These are phyloP conservation scores for Mollisia scopiformis DNA, from an alignment of 2,329 filamentous ascomycete genomes.

Conservation along the genomic window DNA sequence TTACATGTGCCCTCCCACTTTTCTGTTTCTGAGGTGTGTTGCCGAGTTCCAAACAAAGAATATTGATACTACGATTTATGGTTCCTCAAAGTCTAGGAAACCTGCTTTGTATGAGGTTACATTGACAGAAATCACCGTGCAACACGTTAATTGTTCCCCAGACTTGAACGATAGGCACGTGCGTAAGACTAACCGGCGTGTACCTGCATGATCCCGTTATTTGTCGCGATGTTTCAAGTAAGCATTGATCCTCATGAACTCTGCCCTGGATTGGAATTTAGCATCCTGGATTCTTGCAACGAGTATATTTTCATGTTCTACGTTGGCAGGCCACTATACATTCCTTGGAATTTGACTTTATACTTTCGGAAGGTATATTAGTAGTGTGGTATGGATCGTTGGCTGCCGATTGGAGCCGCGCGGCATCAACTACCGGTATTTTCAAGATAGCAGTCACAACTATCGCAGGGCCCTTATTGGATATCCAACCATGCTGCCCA, in stretches of 20 bases:
- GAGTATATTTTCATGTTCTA: neutral
- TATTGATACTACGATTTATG: neutral
- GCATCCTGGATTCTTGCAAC: neutral
- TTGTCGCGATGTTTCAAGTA: neutral
- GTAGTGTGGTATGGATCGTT: too few species aligned
- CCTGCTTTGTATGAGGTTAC: neutral
- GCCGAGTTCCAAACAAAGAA: neutral
- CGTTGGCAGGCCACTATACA: neutral
- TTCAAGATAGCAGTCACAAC: too few species aligned
- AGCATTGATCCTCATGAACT: neutral
- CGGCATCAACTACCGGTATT: too few species aligned
- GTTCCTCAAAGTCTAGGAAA: neutral
- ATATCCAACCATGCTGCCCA: too few species aligned
- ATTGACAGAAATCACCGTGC: neutral
- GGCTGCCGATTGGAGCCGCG: too few species aligned
- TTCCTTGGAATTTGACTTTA: neutral
- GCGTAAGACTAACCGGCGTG: too few species aligned
- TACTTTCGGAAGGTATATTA: too few species aligned
- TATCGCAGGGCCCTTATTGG: too few species aligned
- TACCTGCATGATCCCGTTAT: neutral
- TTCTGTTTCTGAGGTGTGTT: neutral
- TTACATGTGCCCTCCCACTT: neutral
- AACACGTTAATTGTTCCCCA: neutral
- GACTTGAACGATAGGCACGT: too few species aligned
- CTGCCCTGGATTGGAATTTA: neutral